phyloP scores from a whole-genome alignment of 2,329 filamentous ascomycete species.

The Aspergillus hortae region DNA sequence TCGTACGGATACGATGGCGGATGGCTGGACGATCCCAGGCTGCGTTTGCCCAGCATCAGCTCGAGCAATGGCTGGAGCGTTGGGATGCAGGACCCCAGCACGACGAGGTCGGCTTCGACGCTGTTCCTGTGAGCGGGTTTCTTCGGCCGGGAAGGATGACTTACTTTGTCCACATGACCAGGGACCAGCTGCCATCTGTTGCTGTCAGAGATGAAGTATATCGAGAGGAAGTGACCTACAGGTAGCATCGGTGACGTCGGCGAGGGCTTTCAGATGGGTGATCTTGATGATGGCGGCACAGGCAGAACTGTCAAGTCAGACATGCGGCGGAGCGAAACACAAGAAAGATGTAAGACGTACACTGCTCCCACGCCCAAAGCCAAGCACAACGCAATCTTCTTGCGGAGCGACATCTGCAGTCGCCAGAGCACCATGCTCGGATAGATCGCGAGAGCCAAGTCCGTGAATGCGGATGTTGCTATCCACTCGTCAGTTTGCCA shows the following conservation, averaged over 20 bases:
- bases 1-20: constrained; percentile 7
- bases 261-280: constrained; percentile 24
- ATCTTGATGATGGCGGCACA: constrained; percentile 30
- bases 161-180: constrained; percentile 47
- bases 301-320: constrained; percentile 20
- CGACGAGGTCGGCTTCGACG: constrained; percentile 30
- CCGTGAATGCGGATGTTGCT: constrained; percentile 27
- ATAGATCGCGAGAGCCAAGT: constrained; percentile 27
- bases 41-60: constrained; percentile 13
- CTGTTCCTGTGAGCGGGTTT: constrained; percentile 6
- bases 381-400: constrained; percentile 6
- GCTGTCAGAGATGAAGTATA: not conserved
- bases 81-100: constrained; percentile 34
- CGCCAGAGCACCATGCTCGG: constrained; percentile 1
- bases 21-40: not conserved
- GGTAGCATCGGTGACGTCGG: constrained; percentile 26
- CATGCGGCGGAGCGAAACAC: not conserved
- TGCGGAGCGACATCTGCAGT: constrained; percentile 7
- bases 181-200: constrained; percentile 29
- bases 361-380: constrained; percentile 24
- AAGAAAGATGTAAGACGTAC: constrained; percentile 18
- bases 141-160: not conserved
- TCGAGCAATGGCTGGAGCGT: constrained; percentile 32
- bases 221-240: constrained; percentile 19
- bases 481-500: too few relatives aligned